These are phyloP conservation scores for Gilbertella persicaria DNA, from an alignment of 371 early-diverging fungal species.

Conservation along the genomic window DNA sequence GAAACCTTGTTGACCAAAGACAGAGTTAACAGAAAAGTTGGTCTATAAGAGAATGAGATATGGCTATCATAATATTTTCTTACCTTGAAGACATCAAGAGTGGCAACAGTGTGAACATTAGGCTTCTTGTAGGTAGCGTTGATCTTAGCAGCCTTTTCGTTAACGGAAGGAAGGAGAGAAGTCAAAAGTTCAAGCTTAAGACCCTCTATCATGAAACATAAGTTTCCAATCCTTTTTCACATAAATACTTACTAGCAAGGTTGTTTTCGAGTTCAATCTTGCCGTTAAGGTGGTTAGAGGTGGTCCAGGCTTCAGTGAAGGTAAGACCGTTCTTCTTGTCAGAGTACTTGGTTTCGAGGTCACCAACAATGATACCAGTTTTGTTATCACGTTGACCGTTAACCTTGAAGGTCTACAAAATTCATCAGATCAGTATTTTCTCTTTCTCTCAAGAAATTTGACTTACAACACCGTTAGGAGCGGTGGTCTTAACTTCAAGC, in stretches of 20 bases:
- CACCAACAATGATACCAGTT: constrained; percentile 91
- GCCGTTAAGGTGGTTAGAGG: constrained; percentile 87
- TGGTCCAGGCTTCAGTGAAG: constrained; percentile 95
- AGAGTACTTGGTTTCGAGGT: constrained; percentile 94
- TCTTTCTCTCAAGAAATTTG: background rate
- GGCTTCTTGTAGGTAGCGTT: constrained; percentile 52
- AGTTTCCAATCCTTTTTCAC: background rate
- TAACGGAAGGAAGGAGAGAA: constrained; percentile 48
- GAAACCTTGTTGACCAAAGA: constrained; percentile 80
- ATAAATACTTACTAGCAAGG: constrained; percentile 70
- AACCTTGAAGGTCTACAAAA: constrained; percentile 88
- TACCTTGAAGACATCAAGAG: constrained; percentile 53
- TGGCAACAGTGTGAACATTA: constrained; percentile 50
- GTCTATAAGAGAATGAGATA: constrained; percentile 27
- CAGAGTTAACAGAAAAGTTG: constrained; percentile 52
- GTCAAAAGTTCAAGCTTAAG: constrained; percentile 50
- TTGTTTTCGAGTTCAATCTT: constrained; percentile 94
- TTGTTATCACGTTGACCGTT: constrained; percentile 93
- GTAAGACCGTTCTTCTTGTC: constrained; percentile 92
- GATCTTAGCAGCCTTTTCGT: constrained; percentile 50
- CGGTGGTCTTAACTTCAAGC: constrained; percentile 96
- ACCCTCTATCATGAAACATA: constrained; percentile 41
- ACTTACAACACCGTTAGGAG: constrained; percentile 93
- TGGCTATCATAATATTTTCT: too few relatives aligned
- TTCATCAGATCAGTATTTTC: background rate